Conservation (phyloP, 495 filamentous ascomycete genomes). For the Neurospora sp. region DNA sequence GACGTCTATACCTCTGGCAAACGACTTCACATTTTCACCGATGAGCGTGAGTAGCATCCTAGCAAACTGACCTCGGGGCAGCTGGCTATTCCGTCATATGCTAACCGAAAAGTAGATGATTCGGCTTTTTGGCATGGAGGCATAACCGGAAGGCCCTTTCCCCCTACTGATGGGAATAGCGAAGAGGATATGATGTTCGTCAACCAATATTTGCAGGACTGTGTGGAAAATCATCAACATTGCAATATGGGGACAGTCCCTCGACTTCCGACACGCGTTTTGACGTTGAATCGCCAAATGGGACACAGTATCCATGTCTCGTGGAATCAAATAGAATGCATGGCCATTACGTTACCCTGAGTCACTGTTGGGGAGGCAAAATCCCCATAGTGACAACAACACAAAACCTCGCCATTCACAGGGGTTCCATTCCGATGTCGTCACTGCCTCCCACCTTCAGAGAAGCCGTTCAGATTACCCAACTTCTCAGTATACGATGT, state of each 20-base stretch:
- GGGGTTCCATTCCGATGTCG: not conserved
- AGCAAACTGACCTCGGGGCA: too few relatives aligned
- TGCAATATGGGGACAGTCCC: not conserved
- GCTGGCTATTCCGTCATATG: not conserved
- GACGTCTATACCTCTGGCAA: not conserved
- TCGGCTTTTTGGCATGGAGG: not conserved
- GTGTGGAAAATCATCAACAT: not conserved
- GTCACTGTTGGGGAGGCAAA: not conserved
- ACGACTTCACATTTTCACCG: too few relatives aligned
- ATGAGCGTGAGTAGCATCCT: too few relatives aligned
- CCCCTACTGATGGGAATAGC: not conserved
- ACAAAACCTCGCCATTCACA: not conserved
- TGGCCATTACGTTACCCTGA: not conserved
- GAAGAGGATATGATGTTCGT: not conserved
- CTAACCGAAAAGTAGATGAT: not conserved
- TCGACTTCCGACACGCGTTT: not conserved
- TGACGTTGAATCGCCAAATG: not conserved
- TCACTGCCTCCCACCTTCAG: not conserved
- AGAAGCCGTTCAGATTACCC: not conserved
- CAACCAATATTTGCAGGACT: not conserved
- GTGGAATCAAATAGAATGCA: not conserved
- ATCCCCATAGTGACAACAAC: not conserved
- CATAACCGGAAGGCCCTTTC: not conserved
- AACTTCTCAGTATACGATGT: conserved; percentile 9
- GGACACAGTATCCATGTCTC: not conserved